Evolutionary conservation across 345 rosid genomes (phyloP).

Genomic region (Salix udensis): DNA sequence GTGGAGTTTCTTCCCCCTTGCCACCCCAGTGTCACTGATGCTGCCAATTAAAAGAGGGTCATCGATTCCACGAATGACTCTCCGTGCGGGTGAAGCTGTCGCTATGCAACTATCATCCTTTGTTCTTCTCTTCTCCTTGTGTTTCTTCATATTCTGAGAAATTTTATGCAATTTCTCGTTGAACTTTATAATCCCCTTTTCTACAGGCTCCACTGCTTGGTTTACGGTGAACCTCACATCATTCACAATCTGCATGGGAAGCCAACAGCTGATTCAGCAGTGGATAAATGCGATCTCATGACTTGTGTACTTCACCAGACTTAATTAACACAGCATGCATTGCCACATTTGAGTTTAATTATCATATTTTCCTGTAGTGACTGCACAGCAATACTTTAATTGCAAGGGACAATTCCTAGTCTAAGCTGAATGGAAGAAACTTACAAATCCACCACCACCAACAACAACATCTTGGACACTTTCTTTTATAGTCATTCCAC

Average conservation of each 20-base stretch:
- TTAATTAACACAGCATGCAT: neutral
- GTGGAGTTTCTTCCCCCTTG: conserved; percentile 66
- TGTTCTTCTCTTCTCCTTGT: conserved; percentile 66
- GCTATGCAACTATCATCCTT: conserved; percentile 84
- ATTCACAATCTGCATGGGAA: conserved; percentile 66
- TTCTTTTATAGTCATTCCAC: conserved; percentile 90
- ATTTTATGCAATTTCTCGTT: conserved; percentile 82
- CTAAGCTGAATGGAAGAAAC: conserved; percentile 22
- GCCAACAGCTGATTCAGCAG: conserved; percentile 18
- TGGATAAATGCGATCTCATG: neutral
- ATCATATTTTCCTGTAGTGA: neutral
- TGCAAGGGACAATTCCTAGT: neutral
- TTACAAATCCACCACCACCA: conserved; percentile 91
- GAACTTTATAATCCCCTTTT: conserved; percentile 85
- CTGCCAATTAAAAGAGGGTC: conserved; percentile 94
- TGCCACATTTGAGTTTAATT: neutral
- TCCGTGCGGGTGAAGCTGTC: conserved; percentile 48
- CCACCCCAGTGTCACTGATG: conserved; percentile 70
- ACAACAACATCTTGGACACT: conserved; percentile 87
- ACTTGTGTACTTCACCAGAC: neutral
- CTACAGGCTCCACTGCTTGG: conserved; percentile 96
- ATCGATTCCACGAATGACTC: conserved; percentile 87
- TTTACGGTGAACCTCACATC: conserved; percentile 91
- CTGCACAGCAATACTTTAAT: neutral
- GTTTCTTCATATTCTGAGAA: conserved; percentile 81